Evolutionary conservation across 2,329 filamentous ascomycete genomes (phyloP).

Genomic region (Microsporum ferrugineum): DNA sequence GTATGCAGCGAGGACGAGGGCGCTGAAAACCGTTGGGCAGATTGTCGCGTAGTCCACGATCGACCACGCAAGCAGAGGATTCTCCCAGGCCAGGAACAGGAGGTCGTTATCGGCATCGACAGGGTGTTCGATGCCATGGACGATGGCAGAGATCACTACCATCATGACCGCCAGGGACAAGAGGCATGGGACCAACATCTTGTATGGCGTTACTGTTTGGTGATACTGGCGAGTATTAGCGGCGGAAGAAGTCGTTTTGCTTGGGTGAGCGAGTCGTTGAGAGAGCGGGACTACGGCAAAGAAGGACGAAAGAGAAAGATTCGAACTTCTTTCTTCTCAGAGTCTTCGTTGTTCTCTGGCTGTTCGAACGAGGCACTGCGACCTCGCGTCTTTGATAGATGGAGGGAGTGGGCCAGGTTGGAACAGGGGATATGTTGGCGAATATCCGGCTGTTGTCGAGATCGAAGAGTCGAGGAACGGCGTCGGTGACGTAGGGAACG

Average conservation of each 20-base stretch:
- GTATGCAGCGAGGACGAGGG: slow-evolving; percentile 1
- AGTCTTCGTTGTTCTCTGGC: not conserved
- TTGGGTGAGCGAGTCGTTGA: not conserved
- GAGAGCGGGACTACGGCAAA: not conserved
- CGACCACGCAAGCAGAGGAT: not conserved
- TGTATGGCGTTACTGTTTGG: not conserved
- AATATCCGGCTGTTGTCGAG: not conserved
- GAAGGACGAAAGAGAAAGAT: not conserved
- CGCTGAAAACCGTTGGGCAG: slow-evolving; percentile 6
- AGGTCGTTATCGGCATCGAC: not conserved
- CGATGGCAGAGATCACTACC: not conserved
- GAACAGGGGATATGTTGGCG: not conserved
- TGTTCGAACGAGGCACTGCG: not conserved
- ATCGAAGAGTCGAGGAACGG: not conserved
- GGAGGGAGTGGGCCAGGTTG: not conserved
- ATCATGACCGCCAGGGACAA: not conserved
- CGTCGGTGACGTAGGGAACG: not conserved
- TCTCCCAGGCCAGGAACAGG: slow-evolving; percentile 2
- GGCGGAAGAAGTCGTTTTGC: not conserved
- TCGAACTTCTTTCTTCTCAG: not conserved
- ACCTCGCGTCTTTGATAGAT: not conserved
- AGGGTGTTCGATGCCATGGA: not conserved
- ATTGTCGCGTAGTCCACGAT: slow-evolving; percentile 7
- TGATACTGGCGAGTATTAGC: not conserved
- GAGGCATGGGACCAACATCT: not conserved